Evolutionary conservation across 306 rosid genomes (phyloP).

Genomic region (Gynostemma pentaphyllum): DNA sequence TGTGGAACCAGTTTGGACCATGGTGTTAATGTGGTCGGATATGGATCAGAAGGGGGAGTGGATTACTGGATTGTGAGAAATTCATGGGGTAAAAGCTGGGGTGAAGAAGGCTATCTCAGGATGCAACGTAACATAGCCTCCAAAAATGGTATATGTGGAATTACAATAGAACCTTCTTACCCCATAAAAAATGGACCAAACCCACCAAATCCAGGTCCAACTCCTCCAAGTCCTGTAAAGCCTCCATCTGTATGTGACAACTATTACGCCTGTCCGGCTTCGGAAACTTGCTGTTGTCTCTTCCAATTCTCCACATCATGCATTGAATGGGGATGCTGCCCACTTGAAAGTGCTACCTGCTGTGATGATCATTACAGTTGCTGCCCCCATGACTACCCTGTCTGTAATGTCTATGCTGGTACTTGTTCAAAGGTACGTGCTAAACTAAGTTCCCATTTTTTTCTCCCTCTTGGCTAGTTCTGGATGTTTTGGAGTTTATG

Average conservation of each 20-base stretch:
- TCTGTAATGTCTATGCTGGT: conserved; percentile 48
- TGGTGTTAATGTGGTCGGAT: conserved; percentile 70
- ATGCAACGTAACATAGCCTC: conserved; percentile 60
- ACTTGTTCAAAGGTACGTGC: conserved; percentile 47
- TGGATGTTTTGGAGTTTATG: too few species aligned
- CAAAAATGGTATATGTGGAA: conserved; percentile 51
- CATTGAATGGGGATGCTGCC: conserved; percentile 88
- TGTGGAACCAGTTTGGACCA: conserved; percentile 78
- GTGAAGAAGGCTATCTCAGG: conserved; percentile 63
- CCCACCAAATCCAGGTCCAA: conserved; percentile 81
- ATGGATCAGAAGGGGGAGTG: conserved; percentile 55
- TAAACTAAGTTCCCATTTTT: not conserved
- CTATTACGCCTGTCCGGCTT: conserved; percentile 42
- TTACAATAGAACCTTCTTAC: conserved; percentile 61
- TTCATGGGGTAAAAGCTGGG: conserved; percentile 83
- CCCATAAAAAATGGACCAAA: conserved; percentile 59
- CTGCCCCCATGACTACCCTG: conserved; percentile 75
- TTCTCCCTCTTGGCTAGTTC: not conserved
- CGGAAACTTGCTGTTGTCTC: conserved; percentile 78
- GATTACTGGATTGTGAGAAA: conserved; percentile 81
- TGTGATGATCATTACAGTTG: conserved; percentile 84
- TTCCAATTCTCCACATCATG: conserved; percentile 35
- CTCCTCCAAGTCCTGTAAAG: conserved; percentile 78
- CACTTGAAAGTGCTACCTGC: conserved; percentile 86
- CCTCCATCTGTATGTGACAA: conserved; percentile 75